These are phyloP conservation scores for Termitomyces sp. DNA, from an alignment of 768 basidiomycete species.

Conservation along the genomic window DNA sequence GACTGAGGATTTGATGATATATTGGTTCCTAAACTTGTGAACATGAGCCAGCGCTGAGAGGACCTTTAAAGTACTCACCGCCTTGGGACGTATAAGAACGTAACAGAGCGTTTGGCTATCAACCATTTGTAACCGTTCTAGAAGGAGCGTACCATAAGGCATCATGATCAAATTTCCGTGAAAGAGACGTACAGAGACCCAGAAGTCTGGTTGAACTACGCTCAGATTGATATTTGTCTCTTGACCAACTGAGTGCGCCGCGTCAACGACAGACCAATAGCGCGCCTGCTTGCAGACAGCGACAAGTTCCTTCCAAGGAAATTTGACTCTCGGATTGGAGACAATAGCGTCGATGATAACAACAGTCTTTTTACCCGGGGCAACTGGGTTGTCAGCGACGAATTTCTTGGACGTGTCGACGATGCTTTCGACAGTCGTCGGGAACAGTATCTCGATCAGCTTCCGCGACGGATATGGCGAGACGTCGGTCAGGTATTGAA, in stretches of 20 bases:
- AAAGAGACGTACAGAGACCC: constrained; percentile 71
- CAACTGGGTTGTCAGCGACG: constrained; percentile 8
- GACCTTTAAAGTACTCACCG: constrained; percentile 17
- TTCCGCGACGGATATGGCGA: constrained; percentile 54
- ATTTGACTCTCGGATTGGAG: constrained; percentile 57
- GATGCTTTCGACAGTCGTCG: constrained; percentile 44
- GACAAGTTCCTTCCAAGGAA: constrained; percentile 81
- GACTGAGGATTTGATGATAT: constrained; percentile 54
- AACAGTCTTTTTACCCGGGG: constrained; percentile 42
- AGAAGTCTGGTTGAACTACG: constrained; percentile 66
- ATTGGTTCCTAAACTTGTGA: constrained; percentile 49
- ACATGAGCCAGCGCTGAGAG: not conserved
- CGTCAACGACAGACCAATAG: constrained; percentile 70
- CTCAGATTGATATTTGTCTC: constrained; percentile 61
- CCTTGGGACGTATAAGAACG: constrained; percentile 71
- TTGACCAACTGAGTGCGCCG: constrained; percentile 80
- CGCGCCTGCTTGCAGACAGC: constrained; percentile 58
- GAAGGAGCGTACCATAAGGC: too few relatives aligned
- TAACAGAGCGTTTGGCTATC: constrained; percentile 60
- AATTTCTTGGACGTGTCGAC: constrained; percentile 30
- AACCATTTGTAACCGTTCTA: constrained; percentile 90
- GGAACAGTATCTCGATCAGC: constrained; percentile 50
- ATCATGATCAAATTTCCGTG: too few relatives aligned
- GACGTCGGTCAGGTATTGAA: constrained; percentile 51
- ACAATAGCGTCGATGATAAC: constrained; percentile 68